A percentile compares a stretch with the other conserved stretches of the same genome.
phyloP scores from a whole-genome alignment of 75 land plant species.

The Cunninghamia lanceolata region DNA sequence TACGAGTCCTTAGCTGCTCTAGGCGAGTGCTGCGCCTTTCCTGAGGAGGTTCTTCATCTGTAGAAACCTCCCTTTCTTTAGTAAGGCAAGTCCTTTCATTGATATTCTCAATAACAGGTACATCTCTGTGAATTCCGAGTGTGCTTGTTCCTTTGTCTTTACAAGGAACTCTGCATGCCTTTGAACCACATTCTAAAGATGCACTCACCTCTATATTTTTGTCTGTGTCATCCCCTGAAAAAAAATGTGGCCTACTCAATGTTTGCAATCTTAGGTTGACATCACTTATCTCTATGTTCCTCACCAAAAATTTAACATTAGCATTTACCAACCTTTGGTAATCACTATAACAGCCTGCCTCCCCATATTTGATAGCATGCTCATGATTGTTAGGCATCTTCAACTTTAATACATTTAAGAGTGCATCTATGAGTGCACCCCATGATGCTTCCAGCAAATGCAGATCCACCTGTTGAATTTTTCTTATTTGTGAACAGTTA shows the following conservation, averaged over 20 bases:
- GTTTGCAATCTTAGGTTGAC: background rate
- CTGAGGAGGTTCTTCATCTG: slow-evolving; percentile 65
- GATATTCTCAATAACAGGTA: slow-evolving; percentile 5
- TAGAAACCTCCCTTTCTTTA: slow-evolving; percentile 35
- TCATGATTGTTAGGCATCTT: background rate
- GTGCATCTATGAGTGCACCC: slow-evolving; percentile 55
- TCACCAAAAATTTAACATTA: slow-evolving; percentile 3
- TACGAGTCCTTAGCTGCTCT: slow-evolving; percentile 84
- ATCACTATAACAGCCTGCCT: slow-evolving; percentile 14
- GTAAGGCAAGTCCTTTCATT: slow-evolving; percentile 18
- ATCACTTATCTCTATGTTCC: slow-evolving; percentile 7
- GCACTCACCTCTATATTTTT: background rate
- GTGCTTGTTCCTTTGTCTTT: slow-evolving; percentile 1
- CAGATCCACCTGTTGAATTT: slow-evolving; percentile 43
- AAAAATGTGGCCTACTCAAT: background rate
- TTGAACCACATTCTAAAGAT: background rate
- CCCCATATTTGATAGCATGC: slow-evolving; percentile 13
- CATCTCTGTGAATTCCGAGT: background rate
- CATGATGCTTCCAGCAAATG: slow-evolving; percentile 66
- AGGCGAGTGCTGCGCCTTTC: slow-evolving; percentile 90
- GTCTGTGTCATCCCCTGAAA: background rate
- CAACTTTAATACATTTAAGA: slow-evolving; percentile 41
- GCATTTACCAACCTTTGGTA: slow-evolving; percentile 11
- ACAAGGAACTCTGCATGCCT: background rate
- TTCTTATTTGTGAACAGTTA: slow-evolving; percentile 30